Evolutionary conservation across 2,329 filamentous ascomycete genomes (phyloP).

Genomic region (Cladosporium sp.): DNA sequence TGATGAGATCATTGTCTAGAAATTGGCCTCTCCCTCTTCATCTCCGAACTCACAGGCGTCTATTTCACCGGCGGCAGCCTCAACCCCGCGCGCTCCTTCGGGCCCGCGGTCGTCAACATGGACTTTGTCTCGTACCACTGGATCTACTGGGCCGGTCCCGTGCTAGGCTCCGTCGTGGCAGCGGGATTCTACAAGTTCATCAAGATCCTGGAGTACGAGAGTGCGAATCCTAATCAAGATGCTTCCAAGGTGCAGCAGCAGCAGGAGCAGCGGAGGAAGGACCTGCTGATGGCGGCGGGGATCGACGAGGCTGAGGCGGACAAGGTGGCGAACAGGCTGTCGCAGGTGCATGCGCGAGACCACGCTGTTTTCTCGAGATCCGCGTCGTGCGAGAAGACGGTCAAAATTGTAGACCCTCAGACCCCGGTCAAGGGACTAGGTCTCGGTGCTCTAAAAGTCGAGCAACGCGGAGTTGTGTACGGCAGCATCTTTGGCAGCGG

Average conservation of each 20-base stretch:
- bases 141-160: conserved; percentile 38
- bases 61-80: conserved; percentile 42
- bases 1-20: not conserved
- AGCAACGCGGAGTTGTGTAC: conserved; percentile 22
- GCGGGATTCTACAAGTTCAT: conserved; percentile 36
- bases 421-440: conserved; percentile 17
- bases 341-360: conserved; percentile 1
- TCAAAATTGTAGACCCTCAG: conserved; percentile 10
- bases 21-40: conserved; percentile 49
- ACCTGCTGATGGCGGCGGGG: conserved; percentile 26
- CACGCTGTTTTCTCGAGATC: not conserved
- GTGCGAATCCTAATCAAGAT: conserved; percentile 36
- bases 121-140: conserved; percentile 36
- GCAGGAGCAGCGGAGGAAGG: conserved; percentile 23
- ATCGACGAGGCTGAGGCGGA: conserved; percentile 25
- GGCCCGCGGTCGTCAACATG: conserved; percentile 31
- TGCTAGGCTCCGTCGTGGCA: conserved; percentile 33
- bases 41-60: conserved; percentile 44
- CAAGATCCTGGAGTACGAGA: conserved; percentile 38
- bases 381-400: not conserved
- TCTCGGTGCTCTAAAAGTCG: not conserved
- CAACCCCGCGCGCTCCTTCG: conserved; percentile 40
- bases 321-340: conserved; percentile 24
- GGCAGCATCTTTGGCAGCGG: conserved; percentile 23
- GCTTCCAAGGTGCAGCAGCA: conserved; percentile 14